Base-by-base conservation (phyloP, 2,329 filamentous ascomycete genomes). In the Botrytis galanthina region DNA sequence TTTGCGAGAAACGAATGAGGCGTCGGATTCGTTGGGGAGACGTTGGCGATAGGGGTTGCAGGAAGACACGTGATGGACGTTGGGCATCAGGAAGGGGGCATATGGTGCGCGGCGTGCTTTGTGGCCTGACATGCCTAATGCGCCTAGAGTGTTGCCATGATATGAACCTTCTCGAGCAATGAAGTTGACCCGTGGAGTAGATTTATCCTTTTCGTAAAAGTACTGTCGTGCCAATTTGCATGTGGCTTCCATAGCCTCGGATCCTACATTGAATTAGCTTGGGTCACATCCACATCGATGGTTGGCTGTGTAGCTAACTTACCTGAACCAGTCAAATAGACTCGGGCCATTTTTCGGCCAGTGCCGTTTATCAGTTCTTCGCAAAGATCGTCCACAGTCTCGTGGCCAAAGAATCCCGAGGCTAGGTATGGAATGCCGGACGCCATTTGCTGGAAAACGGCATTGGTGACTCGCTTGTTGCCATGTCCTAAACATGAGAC, bases 401-500 rank as follows among this genome's bases (percentile, higher is more conserved):
- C 79, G 0, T 86, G 89, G 0, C 84, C 85, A 78, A 90, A 93
- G 78, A 88, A 88, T 6, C 87, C 82, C 0, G 88, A 87, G 62
- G 89, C 85, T 44, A 88, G 87, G 70, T 92, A 93, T 0, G 85
- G 83, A 0, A 91, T 83, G 62, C 87, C 79, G 4, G 77, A 82
- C 66, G 86, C 84, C 76, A 92, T 83, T 77, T 94, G 91, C 20
- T 84, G 78, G 7, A 83, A 81, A 59, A 93, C 86, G 0, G 90
- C 91, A 3, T 86, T 83, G 20, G 84, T 84, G 20, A 95, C 88
- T 66, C 90, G 84, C 60, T 84, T 78, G 70, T 91, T 86, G 44
- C 88, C 89, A 77, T 93, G 90, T 10, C 93, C 93, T 16, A 95
- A 83, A 79, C 90, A 91, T 16, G 89, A 86, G 5, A 94, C 92